Evolutionary conservation across 140 eudicot species (phyloP), one percentile per base, ranked within the genome.

Genomic region (Stevia rebaudiana): DNA sequence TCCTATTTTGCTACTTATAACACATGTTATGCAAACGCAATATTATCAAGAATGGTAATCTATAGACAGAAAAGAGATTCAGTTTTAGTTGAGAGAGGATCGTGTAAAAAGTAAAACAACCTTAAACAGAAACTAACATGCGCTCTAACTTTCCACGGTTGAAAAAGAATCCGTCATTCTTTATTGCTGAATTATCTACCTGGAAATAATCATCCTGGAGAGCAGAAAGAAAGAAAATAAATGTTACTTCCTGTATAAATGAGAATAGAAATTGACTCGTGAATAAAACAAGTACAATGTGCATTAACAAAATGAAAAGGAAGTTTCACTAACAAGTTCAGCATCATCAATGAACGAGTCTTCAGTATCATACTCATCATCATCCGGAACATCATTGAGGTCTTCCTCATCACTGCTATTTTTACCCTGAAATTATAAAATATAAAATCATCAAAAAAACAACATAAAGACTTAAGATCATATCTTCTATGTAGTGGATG

Each of bases 81-180:
- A 23, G 16, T 8, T 43, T 30, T 22, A 53, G 33, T 11, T 46
- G 42, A 74, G 42, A 60, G 39, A 52, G 18, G 21, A 12, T 15
- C 31, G 16, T 6, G 5, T 18, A 50, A 69, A 55, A 62, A 41
- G 61, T 17, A 63, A 60, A 30, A 46, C 28, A n/a, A 37, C 33
- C 48, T 30, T 12, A 44, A 42, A 49, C 53, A 73, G 54, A 67
- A 73, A 83, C 99, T 79, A 44, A 88, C 97, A 72, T 65, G 80
- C 92, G 90, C 74, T 92, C 99, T 74, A 92, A 75, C 82, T 71
- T 82, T 63, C 99, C 99, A 31, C 99, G 94, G 74, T 92, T 92
- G 49, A 92, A 90, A 79, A 92, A 92, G 79, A 85, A 92, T n/a
- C 99, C 99, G 74, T 88, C 99, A 76, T 92, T 97, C 65, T 88